Conservation (phyloP, 805 yeast genomes). For the Hanseniaspora taiwanica region DNA sequence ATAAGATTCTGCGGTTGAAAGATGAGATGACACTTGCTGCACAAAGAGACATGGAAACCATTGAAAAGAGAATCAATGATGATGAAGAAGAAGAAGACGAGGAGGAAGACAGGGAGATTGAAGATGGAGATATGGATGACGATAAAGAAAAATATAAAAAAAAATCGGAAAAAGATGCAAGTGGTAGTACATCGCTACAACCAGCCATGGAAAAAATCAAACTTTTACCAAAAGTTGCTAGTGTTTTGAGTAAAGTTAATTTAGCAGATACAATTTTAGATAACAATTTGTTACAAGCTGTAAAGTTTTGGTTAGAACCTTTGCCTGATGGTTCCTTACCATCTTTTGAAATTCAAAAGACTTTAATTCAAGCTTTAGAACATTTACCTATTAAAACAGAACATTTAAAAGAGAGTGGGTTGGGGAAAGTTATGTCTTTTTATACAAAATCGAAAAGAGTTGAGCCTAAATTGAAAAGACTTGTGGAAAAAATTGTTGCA, state of each 20-base stretch:
- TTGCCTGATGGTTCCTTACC: slow-evolving; percentile 96
- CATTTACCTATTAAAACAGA: slow-evolving; percentile 88
- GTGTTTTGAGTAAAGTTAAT: slow-evolving; percentile 64
- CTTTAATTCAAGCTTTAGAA: slow-evolving; percentile 44
- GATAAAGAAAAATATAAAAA: slow-evolving; percentile 1
- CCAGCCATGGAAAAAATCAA: slow-evolving; percentile 54
- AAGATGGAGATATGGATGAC: slow-evolving; percentile 17
- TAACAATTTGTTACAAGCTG: slow-evolving; percentile 84
- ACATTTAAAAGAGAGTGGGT: slow-evolving; percentile 86
- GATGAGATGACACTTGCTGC: slow-evolving; percentile 87
- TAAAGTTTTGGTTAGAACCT: slow-evolving; percentile 95
- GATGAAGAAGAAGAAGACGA: slow-evolving; percentile 1
- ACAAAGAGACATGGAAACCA: slow-evolving; percentile 48
- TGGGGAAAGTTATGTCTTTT: slow-evolving; percentile 87
- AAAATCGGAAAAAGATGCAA: background rate
- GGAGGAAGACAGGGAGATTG: background rate
- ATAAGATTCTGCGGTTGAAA: slow-evolving; percentile 65
- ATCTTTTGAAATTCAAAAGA: slow-evolving; percentile 91
- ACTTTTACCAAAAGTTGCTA: slow-evolving; percentile 66
- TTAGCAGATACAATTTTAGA: slow-evolving; percentile 88
- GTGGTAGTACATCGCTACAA: slow-evolving; percentile 4
- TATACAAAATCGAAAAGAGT: slow-evolving; percentile 85
- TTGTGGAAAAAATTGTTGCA: slow-evolving; percentile 82
- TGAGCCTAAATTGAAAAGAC: slow-evolving; percentile 72
- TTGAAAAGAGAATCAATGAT: slow-evolving; percentile 29